A percentile compares a stretch with the other conserved stretches of the same genome.
These are phyloP conservation scores for Coemansia sp. DNA, from an alignment of 192 early-diverging fungal genomes.

Conservation along the genomic window DNA sequence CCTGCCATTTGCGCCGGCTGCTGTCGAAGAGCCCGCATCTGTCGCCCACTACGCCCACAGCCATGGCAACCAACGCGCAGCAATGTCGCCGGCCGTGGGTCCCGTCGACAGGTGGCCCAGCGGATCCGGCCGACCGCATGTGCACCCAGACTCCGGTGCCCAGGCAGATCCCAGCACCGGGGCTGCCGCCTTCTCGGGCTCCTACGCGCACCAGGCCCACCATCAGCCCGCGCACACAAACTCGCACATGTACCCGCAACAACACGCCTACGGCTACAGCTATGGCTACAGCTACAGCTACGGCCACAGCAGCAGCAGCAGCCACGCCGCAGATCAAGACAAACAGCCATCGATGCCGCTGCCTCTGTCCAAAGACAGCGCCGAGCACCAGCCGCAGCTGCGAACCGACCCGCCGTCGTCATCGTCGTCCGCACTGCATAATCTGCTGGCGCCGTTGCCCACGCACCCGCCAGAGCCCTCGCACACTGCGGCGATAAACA, in stretches of 20 bases:
- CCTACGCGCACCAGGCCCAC: constrained; percentile 1
- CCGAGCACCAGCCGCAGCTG: background rate
- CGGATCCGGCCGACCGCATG: background rate
- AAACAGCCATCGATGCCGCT: constrained; percentile 19
- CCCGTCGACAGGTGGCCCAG: constrained; percentile 1
- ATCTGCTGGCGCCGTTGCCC: constrained; percentile 12
- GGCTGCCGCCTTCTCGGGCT: background rate
- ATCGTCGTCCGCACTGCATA: constrained; percentile 11
- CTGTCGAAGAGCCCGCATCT: background rate
- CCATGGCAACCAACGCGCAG: background rate
- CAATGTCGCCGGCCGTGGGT: background rate
- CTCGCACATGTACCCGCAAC: background rate
- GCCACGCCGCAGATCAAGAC: background rate
- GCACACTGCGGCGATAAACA: background rate
- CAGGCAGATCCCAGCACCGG: background rate
- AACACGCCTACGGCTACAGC: background rate
- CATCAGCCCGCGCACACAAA: background rate
- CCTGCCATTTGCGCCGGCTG: background rate
- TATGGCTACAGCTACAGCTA: background rate
- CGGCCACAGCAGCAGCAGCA: too few relatives aligned
- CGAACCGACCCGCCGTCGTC: constrained; percentile 1
- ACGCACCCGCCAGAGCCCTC: background rate
- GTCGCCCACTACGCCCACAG: background rate
- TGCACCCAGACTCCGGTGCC: background rate
- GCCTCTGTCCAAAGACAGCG: constrained; percentile 9